Percentiles rank a stretch among this genome's conserved stretches.
These are phyloP conservation scores for Antrodiella citrinella DNA, from an alignment of 768 basidiomycete species.

Conservation along the genomic window DNA sequence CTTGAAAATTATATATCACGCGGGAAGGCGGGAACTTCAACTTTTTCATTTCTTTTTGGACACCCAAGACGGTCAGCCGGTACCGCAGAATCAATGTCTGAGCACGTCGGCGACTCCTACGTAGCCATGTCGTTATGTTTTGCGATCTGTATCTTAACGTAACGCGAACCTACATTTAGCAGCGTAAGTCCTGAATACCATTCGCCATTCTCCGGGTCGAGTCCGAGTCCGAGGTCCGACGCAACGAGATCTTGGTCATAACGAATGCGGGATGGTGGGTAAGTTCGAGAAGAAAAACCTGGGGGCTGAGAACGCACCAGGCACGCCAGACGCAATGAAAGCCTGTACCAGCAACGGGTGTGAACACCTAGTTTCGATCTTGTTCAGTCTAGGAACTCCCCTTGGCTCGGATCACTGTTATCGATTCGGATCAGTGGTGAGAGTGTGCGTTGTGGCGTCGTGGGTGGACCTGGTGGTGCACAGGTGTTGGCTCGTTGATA, in stretches of 20 bases:
- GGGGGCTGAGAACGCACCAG: not conserved
- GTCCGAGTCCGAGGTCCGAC: not conserved
- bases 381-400: no score
- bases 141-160: no score
- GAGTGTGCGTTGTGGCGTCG: no score
- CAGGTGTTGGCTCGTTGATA: no score
- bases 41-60: no score
- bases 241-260: not conserved
- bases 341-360: not conserved
- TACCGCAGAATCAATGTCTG: not conserved
- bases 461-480: no score
- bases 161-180: not conserved
- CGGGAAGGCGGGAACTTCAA: no score
- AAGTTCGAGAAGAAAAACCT: not conserved
- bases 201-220: not conserved
- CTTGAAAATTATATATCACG: no score
- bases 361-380: no score
- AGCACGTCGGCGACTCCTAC: not conserved
- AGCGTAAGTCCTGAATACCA: not conserved
- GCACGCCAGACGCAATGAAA: not conserved
- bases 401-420: not conserved
- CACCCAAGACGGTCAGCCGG: no score
- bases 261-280: not conserved
- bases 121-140: no score
- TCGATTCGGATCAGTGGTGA: not conserved